A percentile compares a stretch with the other conserved stretches of the same genome.
These are phyloP conservation scores for Starmerella apicola DNA, from an alignment of 805 yeast genomes.

Conservation along the genomic window DNA sequence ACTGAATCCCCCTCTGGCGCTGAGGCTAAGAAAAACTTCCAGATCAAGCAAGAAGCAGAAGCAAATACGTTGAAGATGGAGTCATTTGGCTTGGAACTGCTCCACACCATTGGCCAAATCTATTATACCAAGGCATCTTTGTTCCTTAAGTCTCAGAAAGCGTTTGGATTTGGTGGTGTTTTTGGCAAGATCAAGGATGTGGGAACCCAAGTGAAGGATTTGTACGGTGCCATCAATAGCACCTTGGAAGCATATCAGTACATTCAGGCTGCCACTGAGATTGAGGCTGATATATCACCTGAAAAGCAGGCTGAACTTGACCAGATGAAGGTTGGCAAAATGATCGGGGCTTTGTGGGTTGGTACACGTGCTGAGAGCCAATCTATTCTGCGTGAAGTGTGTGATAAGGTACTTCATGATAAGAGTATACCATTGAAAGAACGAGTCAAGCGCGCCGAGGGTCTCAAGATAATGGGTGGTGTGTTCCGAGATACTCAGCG, in stretches of 20 bases:
- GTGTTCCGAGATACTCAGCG: slow-evolving; percentile 56
- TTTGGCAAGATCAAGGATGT: slow-evolving; percentile 72
- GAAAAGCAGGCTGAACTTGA: slow-evolving; percentile 68
- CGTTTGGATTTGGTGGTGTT: slow-evolving; percentile 78
- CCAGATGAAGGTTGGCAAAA: slow-evolving; percentile 70
- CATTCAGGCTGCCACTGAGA: slow-evolving; percentile 59
- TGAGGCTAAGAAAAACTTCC: slow-evolving; percentile 52
- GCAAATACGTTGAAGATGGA: slow-evolving; percentile 88
- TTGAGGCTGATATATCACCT: slow-evolving; percentile 51
- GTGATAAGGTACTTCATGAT: slow-evolving; percentile 66
- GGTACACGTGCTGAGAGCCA: slow-evolving; percentile 81
- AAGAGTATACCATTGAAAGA: slow-evolving; percentile 46
- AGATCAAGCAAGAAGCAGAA: slow-evolving; percentile 57
- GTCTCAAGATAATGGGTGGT: slow-evolving; percentile 58
- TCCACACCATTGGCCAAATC: slow-evolving; percentile 65
- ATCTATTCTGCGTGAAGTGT: slow-evolving; percentile 65
- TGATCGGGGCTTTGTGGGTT: slow-evolving; percentile 90
- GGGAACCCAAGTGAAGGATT: slow-evolving; percentile 70
- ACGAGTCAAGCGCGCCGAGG: slow-evolving; percentile 67
- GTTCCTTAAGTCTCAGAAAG: slow-evolving; percentile 59
- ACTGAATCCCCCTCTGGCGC: slow-evolving; percentile 51
- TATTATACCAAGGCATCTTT: slow-evolving; percentile 67
- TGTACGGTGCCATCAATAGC: slow-evolving; percentile 66
- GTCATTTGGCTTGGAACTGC: slow-evolving; percentile 82
- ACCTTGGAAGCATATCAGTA: slow-evolving; percentile 81